Evolutionary conservation across 2,329 filamentous ascomycete genomes (phyloP).

Genomic region (Penicillium crustosum): DNA sequence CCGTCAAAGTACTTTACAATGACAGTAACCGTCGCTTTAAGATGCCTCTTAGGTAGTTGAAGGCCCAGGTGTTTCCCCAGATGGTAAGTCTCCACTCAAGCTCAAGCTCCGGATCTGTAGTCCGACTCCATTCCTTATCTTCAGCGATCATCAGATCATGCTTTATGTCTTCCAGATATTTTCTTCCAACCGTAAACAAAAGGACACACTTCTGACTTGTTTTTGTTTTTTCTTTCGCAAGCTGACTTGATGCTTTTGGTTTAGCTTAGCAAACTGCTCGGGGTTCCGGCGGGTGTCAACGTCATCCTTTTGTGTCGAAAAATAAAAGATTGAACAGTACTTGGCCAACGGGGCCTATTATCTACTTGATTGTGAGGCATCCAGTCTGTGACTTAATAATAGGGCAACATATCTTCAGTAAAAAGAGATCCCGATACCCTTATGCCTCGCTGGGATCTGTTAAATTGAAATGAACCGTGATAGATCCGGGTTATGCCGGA

Average conservation of each 20-base stretch:
- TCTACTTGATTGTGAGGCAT: no score
- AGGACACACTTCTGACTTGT: no score
- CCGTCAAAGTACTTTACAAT: conserved; percentile 79
- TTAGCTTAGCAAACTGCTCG: conserved; percentile 69
- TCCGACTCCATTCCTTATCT: conserved; percentile 23
- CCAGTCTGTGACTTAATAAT: no score
- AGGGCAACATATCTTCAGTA: no score
- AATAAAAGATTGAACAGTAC: no score
- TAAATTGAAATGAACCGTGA: no score
- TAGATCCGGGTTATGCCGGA: no score
- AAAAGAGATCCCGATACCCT: no score
- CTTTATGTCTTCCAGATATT: background rate
- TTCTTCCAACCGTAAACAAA: background rate
- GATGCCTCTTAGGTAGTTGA: conserved; percentile 81
- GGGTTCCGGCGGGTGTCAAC: conserved; percentile 61
- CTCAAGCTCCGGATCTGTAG: conserved; percentile 28
- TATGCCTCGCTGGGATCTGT: no score
- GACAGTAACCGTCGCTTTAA: conserved; percentile 80
- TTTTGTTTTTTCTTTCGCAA: conserved; percentile 1
- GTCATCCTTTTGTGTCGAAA: conserved; percentile 55
- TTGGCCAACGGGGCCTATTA: no score
- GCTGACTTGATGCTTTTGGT: conserved; percentile 20
- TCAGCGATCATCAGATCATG: conserved; percentile 9
- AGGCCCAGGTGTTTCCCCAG: conserved; percentile 68
- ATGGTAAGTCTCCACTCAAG: conserved; percentile 66